Conservation (phyloP, 192 early-diverging fungal species). For the Backusella macrospora region DNA sequence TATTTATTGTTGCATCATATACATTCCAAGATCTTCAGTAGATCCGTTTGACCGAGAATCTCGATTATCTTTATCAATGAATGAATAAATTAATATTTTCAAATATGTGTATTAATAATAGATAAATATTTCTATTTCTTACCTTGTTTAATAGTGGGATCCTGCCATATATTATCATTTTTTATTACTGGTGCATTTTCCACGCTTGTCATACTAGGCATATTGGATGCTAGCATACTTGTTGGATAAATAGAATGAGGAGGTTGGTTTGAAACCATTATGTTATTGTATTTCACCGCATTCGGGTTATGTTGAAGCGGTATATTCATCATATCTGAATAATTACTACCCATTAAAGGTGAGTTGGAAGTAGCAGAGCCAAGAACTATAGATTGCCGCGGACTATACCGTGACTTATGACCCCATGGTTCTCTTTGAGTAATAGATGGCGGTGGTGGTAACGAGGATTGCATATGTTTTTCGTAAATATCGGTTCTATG, state of each 20-base stretch:
- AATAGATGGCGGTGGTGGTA: neutral
- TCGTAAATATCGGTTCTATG: constrained; percentile 12
- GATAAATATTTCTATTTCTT: neutral
- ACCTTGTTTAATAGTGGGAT: constrained; percentile 8
- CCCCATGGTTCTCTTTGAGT: neutral
- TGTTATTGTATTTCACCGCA: neutral
- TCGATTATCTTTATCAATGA: constrained; percentile 5
- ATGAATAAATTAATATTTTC: neutral
- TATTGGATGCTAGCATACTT: neutral
- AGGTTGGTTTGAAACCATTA: constrained; percentile 1
- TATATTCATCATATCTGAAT: neutral
- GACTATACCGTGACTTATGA: neutral
- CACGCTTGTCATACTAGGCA: neutral
- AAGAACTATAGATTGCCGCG: neutral
- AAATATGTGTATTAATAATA: neutral
- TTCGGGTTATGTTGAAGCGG: neutral
- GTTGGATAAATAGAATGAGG: neutral
- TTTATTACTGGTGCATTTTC: neutral
- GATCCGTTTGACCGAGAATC: neutral
- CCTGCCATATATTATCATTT: constrained; percentile 3
- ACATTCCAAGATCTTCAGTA: neutral
- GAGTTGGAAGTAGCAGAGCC: neutral
- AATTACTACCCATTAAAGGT: neutral
- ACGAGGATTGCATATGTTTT: neutral
- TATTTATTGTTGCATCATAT: constrained; percentile 11